Evolutionary conservation across 176 grass and related monocot species (phyloP), one percentile per base, ranked within the genome.

Genomic region (Eragrostis curvula): DNA sequence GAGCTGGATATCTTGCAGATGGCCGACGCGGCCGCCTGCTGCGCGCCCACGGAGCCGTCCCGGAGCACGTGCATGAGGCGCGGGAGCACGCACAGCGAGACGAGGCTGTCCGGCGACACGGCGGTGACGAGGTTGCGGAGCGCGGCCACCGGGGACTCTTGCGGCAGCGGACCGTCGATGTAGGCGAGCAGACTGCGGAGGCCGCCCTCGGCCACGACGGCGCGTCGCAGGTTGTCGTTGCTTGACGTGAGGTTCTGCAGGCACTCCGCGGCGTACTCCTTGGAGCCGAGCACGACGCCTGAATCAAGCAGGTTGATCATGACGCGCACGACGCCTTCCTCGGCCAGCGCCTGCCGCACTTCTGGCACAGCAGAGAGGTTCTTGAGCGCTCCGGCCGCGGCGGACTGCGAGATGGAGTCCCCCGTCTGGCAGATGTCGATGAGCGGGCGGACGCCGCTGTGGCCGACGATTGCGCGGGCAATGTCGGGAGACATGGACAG

Each of bases 261-360:
- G 68, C 97, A 96, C 85, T 99, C 97, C 0, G 97, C 93, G 0
- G 97, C 88, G 61, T 99, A 95, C 87, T 99, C 97, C 80, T 99
- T 99, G 16, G 87, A 94, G 14, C 97, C 97, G 7, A 94, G 83
- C 12, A 96, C 89, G 46, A 87, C 85, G 13, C 91, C 83, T 23
- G 77, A 88, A 44, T 96, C 91, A 0, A 99, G 89, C 47, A 99
- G 78, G 83, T 83, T 84, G 84, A 99, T 87, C 91, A 99, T 96
- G 53, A 99, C 97, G 24, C 85, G 87, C 60, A 96, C 83, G 27
- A 94, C 88, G 58, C 97, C 91, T 74, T 99, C 97, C 74, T 99
- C 97, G 5, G 91, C 83, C 59, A 99, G 70, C 14, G 83, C 80
- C 20, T 99, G 97, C 20, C 97, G 83, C 24, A 90, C 85, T 29